phyloP scores from a whole-genome alignment of 176 grass and related monocot genomes.

The Poa annua region DNA sequence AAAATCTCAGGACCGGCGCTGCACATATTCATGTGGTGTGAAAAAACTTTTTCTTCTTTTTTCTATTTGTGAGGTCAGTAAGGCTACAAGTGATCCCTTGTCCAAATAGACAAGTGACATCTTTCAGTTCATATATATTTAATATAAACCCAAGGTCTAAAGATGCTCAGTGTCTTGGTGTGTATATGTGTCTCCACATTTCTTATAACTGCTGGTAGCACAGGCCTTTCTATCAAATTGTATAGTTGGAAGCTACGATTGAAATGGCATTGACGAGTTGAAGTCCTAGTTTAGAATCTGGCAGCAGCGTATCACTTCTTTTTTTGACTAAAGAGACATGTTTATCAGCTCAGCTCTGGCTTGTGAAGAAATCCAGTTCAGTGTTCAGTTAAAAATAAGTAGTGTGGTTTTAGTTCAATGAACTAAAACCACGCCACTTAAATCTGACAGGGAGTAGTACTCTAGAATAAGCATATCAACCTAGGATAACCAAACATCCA shows the following conservation, averaged over 20 bases:
- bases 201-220: conserved; percentile 35
- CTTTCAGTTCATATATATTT: conserved; percentile 42
- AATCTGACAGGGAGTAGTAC: neutral
- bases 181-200: neutral
- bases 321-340: neutral
- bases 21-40: conserved; percentile 5
- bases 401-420: too few species aligned
- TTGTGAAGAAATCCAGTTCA: conserved; percentile 26
- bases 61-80: conserved; percentile 46
- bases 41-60: conserved; percentile 29
- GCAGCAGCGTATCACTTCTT: conserved; percentile 8
- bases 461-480: neutral
- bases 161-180: conserved; percentile 9
- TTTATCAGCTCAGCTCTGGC: conserved; percentile 24
- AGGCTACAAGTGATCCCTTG: conserved; percentile 30
- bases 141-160: conserved; percentile 35
- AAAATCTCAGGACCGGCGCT: too few species aligned
- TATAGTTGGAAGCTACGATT: conserved; percentile 36
- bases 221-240: conserved; percentile 49
- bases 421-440: too few species aligned
- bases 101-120: conserved; percentile 51
- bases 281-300: conserved; percentile 27
- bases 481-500: neutral
- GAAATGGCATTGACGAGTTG: conserved; percentile 28
- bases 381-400: neutral